Conservation (phyloP, 345 rosid species). For the Theobroma cacao region DNA sequence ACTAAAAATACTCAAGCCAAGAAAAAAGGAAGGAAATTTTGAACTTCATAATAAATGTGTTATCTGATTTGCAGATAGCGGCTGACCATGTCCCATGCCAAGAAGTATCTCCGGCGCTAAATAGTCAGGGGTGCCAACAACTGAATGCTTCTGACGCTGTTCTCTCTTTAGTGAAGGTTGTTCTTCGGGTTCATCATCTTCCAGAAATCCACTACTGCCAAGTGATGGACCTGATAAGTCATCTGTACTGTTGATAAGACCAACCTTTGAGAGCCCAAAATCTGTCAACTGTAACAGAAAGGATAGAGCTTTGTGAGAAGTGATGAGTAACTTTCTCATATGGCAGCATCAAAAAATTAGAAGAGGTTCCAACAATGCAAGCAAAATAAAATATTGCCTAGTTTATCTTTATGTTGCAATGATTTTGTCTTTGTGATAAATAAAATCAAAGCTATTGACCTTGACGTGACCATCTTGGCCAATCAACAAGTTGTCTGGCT, state of each 20-base stretch:
- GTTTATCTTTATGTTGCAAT: conserved; percentile 4
- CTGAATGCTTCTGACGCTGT: conserved; percentile 69
- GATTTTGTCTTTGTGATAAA: background rate
- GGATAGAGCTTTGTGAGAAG: conserved; percentile 27
- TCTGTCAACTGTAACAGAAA: conserved; percentile 87
- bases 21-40: background rate
- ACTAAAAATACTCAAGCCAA: conserved; percentile 12
- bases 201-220: conserved; percentile 47
- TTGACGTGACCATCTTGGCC: conserved; percentile 98
- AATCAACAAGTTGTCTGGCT: conserved; percentile 97
- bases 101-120: conserved; percentile 99
- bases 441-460: conserved; percentile 46
- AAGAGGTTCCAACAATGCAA: background rate
- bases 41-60: background rate
- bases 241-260: conserved; percentile 93
- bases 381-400: background rate
- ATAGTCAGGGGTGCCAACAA: conserved; percentile 95
- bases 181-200: conserved; percentile 49
- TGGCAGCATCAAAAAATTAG: background rate
- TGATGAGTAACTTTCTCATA: background rate
- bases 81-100: conserved; percentile 94
- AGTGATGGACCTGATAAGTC: conserved; percentile 80
- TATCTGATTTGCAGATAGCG: conserved; percentile 3
- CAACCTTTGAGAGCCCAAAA: conserved; percentile 97
- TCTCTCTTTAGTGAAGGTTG: conserved; percentile 46